These are phyloP conservation scores for Pachysandra terminalis DNA, from an alignment of 164 flowering plant genomes.

Conservation along the genomic window DNA sequence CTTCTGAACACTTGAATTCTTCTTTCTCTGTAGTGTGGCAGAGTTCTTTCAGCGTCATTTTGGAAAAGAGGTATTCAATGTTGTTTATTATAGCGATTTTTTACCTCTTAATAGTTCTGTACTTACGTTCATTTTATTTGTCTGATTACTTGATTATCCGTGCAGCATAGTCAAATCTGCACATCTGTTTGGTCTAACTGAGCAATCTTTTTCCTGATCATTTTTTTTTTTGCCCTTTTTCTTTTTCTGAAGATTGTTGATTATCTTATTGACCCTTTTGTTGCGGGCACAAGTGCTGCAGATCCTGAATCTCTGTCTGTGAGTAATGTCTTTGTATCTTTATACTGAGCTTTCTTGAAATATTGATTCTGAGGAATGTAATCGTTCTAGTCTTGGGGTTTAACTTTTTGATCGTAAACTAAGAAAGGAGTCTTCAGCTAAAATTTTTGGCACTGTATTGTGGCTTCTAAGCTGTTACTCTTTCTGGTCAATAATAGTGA, in stretches of 20 bases:
- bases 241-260: constrained; percentile 66
- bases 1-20: constrained; percentile 4
- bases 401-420: not conserved
- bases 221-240: constrained; percentile 3
- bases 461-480: not conserved
- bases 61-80: constrained; percentile 84
- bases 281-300: constrained; percentile 85
- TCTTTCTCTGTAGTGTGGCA: constrained; percentile 59
- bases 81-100: not conserved
- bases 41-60: constrained; percentile 88
- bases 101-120: not conserved
- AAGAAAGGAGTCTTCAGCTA: not conserved
- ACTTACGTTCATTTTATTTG: no score
- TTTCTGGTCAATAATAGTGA: not conserved
- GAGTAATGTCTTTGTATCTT: constrained; percentile 35
- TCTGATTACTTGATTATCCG: not conserved
- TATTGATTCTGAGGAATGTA: not conserved
- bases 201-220: not conserved
- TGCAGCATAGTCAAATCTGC: not conserved
- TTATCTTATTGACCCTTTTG: constrained; percentile 89
- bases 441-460: not conserved
- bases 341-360: not conserved
- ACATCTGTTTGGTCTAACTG: not conserved
- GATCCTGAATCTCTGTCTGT: constrained; percentile 92
- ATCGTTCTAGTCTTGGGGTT: not conserved